These are phyloP conservation scores for Pseudozyma sp. DNA, from an alignment of 1,284 basidiomycete genomes.

Conservation along the genomic window DNA sequence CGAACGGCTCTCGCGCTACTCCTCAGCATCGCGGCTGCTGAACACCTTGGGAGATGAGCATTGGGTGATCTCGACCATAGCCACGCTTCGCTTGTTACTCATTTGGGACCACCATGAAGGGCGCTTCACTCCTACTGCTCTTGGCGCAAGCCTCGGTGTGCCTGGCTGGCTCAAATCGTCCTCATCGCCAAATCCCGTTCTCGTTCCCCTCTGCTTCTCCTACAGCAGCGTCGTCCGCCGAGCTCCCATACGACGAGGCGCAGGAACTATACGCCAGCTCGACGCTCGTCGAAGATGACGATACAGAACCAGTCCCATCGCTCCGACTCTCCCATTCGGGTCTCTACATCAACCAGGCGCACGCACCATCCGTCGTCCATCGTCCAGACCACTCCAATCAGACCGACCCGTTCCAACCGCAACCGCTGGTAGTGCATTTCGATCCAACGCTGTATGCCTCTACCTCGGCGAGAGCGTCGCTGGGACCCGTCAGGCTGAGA, in stretches of 20 bases:
- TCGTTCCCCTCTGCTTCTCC: constrained; percentile 20
- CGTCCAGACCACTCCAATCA: constrained; percentile 28
- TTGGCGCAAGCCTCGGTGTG: constrained; percentile 4
- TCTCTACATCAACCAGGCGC: constrained; percentile 52
- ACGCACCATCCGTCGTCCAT: constrained; percentile 23
- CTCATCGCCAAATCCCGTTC: constrained; percentile 35
- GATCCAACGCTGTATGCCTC: constrained; percentile 28
- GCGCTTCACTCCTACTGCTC: constrained; percentile 7
- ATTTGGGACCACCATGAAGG: constrained; percentile 7
- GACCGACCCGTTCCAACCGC: constrained; percentile 31
- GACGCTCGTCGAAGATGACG: constrained; percentile 35
- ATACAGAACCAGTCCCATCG: constrained; percentile 31
- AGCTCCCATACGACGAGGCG: constrained; percentile 7
- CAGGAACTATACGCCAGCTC: constrained; percentile 10
- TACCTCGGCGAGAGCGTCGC: constrained; percentile 13
- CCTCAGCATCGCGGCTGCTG: no score
- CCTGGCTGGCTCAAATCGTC: constrained; percentile 25
- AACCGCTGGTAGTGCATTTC: constrained; percentile 45
- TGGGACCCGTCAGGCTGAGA: constrained; percentile 28
- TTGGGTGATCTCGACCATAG: no score
- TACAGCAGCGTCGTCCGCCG: constrained; percentile 2
- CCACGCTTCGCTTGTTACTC: background rate
- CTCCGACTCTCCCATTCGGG: constrained; percentile 53
- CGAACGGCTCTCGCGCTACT: no score
- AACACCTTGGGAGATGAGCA: no score